Evolutionary conservation across 805 yeast species (phyloP).

Genomic region (Schwanniomyces occidentalis): DNA sequence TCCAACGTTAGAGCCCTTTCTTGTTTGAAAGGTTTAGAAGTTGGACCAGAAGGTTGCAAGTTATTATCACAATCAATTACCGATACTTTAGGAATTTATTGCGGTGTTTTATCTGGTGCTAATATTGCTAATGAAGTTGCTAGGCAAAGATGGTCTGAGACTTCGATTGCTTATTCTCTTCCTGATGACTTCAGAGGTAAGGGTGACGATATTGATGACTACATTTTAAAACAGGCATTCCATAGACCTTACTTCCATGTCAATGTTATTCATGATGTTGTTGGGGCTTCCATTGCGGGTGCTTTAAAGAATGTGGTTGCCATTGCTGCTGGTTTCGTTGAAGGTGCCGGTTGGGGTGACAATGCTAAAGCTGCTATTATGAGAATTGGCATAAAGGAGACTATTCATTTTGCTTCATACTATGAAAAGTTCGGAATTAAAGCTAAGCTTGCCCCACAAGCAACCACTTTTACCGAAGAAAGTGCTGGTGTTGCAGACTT

Average conservation of each 20-base stretch:
- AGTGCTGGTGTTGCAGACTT: slow-evolving; percentile 50
- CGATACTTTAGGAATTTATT: slow-evolving; percentile 42
- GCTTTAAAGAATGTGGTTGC: slow-evolving; percentile 50
- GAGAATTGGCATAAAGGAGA: slow-evolving; percentile 47
- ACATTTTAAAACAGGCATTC: slow-evolving; percentile 43
- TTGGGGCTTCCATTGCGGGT: slow-evolving; percentile 48
- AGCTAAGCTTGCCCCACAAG: slow-evolving; percentile 38
- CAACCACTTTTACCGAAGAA: slow-evolving; percentile 44
- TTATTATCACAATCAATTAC: slow-evolving; percentile 45
- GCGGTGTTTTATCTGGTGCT: slow-evolving; percentile 51
- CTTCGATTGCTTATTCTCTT: slow-evolving; percentile 43
- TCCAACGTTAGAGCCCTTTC: slow-evolving; percentile 44
- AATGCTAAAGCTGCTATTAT: slow-evolving; percentile 49
- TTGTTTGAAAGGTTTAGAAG: slow-evolving; percentile 48
- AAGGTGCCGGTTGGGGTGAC: slow-evolving; percentile 51
- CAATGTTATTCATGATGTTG: slow-evolving; percentile 44
- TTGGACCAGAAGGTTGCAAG: slow-evolving; percentile 42
- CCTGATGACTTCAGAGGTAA: slow-evolving; percentile 42
- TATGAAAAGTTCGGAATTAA: slow-evolving; percentile 57
- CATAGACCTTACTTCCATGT: slow-evolving; percentile 50
- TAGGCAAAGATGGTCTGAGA: slow-evolving; percentile 48
- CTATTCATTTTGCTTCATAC: slow-evolving; percentile 37
- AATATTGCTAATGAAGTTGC: slow-evolving; percentile 49
- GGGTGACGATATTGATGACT: slow-evolving; percentile 42
- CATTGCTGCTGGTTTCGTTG: slow-evolving; percentile 47